Evolutionary conservation across 768 basidiomycete species (phyloP), one percentile per base, ranked within the genome.

Genomic region (Coprinellus micaceus): DNA sequence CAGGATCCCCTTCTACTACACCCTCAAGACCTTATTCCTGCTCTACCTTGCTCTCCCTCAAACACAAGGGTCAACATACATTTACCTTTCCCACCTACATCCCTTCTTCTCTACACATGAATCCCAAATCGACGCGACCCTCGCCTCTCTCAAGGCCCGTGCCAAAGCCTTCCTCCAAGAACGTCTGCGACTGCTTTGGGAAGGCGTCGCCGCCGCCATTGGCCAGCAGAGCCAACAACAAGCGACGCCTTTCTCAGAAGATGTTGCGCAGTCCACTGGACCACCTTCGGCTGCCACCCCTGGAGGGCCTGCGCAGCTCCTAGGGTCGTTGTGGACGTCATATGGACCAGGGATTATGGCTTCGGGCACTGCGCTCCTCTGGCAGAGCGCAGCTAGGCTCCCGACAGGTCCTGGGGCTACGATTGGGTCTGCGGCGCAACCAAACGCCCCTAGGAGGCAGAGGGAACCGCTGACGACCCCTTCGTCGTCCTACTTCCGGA

Each of bases 21-120:
- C 85, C 26, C 56, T 92, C 63, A 96, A 95, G 75, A 86, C 85
- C 2, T 64, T 89, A 53, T 89, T 95, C 68, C 83, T 97, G 44
- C 83, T 96, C 57, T 96, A 93, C 71, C 85, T 98, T 48, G 89
- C 87, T 2, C 83, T 95, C 5, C 94, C 95, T 0, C 93, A 95
- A 66, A 92, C 91, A 0, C 85, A 85, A 61, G 94, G 95, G 24
- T 84, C 94, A 0, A 85, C 92, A 1, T 91, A 89, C 69, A 75
- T 98, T 65, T 98, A 96, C 76, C 77, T 75, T 40, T 74, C 78
- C 12, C 85, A 92, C 60, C 84, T 98, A 12, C 83, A 85, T 30
- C 94, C 95, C 0, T 85, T 92, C 74, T 89, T 98, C 70, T 79
- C 79, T 51, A 74, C 81, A 19, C 90, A 97, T 66, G 94, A 98